Percentiles rank a stretch among this genome's conserved stretches.
Conservation (phyloP, 1,139 yeast genomes). For the Sugiyamaella paludigena region DNA sequence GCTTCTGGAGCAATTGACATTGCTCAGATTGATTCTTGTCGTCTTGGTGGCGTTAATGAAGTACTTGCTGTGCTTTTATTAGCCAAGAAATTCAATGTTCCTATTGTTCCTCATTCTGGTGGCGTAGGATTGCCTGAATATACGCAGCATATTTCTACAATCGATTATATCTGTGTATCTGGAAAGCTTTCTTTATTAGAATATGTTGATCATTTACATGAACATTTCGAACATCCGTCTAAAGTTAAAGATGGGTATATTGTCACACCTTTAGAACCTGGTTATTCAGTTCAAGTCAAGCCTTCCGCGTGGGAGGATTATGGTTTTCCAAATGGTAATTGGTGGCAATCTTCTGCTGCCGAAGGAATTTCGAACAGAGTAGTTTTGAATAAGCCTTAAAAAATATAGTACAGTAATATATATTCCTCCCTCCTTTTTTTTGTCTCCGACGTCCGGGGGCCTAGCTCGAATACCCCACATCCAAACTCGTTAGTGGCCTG, state of each 20-base stretch:
- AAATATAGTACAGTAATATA: not conserved
- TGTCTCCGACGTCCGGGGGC: not conserved
- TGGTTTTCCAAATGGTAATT: slow-evolving; percentile 39
- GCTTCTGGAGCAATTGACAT: slow-evolving; percentile 41
- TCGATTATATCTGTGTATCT: slow-evolving; percentile 40
- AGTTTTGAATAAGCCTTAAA: slow-evolving; percentile 16
- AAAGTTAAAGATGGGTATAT: slow-evolving; percentile 38
- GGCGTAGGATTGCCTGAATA: slow-evolving; percentile 45
- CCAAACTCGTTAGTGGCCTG: too few species aligned
- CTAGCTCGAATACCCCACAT: not conserved
- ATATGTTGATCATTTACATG: slow-evolving; percentile 38
- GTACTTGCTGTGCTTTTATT: slow-evolving; percentile 41
- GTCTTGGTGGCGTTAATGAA: slow-evolving; percentile 44
- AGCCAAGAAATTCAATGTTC: slow-evolving; percentile 41
- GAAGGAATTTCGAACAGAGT: slow-evolving; percentile 22
- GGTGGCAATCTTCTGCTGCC: slow-evolving; percentile 38
- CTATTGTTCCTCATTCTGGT: slow-evolving; percentile 45
- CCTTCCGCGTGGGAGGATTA: slow-evolving; percentile 37
- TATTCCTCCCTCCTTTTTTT: too few species aligned
- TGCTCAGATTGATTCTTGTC: slow-evolving; percentile 42
- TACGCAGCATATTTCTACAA: slow-evolving; percentile 43
- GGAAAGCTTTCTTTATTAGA: slow-evolving; percentile 38
- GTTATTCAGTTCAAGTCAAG: slow-evolving; percentile 41
- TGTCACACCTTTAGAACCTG: slow-evolving; percentile 41
- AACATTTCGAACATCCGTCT: slow-evolving; percentile 39